These are phyloP conservation scores for Plasmodium billcollinsi DNA, from an alignment of 169 alveolate species.

Conservation along the genomic window DNA sequence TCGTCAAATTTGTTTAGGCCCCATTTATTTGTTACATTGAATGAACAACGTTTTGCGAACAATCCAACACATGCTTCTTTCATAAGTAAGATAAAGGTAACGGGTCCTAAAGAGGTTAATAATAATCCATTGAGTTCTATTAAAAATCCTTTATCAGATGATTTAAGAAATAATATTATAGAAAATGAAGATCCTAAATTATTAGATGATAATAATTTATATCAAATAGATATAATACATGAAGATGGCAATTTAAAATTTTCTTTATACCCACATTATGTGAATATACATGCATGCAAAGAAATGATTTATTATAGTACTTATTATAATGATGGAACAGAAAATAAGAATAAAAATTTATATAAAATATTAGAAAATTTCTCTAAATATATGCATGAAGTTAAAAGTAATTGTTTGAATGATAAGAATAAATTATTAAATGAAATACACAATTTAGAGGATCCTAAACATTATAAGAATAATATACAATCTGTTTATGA, in stretches of 20 bases:
- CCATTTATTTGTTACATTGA: too few species aligned
- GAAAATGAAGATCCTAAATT: not conserved
- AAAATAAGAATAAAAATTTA: too few species aligned
- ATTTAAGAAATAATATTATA: not conserved
- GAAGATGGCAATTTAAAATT: not conserved
- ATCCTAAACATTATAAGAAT: not conserved
- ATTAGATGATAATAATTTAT: not conserved
- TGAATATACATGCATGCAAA: constrained; percentile 12
- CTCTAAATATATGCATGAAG: too few species aligned
- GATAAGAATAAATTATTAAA: constrained; percentile 1
- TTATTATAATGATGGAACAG: too few species aligned
- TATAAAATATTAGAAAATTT: too few species aligned
- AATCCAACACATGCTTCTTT: too few species aligned
- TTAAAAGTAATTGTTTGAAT: not conserved
- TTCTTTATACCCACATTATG: constrained; percentile 19
- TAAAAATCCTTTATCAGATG: not conserved
- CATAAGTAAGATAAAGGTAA: too few species aligned
- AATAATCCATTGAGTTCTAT: not conserved
- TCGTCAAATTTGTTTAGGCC: too few species aligned
- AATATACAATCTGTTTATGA: too few species aligned
- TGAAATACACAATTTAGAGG: constrained; percentile 6
- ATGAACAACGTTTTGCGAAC: too few species aligned
- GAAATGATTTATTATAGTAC: constrained; percentile 18
- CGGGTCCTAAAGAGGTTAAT: not conserved
- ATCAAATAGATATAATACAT: constrained; percentile 21